Conservation (phyloP, 2,329 filamentous ascomycete species). For the Hypomyces rosellus region DNA sequence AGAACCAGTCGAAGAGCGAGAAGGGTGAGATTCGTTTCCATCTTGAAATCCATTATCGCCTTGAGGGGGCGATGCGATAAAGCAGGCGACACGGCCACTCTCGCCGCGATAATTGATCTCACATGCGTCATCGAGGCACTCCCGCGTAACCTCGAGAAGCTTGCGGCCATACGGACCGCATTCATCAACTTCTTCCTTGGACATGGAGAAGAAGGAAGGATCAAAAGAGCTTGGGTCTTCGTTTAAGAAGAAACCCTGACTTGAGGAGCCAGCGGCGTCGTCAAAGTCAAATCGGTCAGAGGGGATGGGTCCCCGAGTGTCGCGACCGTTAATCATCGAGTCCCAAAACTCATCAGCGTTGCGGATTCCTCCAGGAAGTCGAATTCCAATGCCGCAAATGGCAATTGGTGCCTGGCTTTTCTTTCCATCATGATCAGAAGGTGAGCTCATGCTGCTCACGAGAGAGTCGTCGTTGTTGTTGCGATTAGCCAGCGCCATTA, state of each 20-base stretch:
- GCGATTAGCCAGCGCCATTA: too few relatives aligned
- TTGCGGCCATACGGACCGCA: background rate
- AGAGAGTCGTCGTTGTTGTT: too few relatives aligned
- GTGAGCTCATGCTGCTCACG: too few relatives aligned
- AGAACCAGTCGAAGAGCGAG: background rate
- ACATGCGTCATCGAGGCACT: slow-evolving; percentile 2
- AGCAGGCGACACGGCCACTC: background rate
- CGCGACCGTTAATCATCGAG: background rate
- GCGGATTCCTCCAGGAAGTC: slow-evolving; percentile 5
- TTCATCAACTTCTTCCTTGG: background rate
- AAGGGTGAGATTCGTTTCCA: background rate
- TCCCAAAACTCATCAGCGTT: slow-evolving; percentile 4
- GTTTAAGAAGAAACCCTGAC: background rate
- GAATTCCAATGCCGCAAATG: slow-evolving; percentile 8
- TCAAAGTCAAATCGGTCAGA: background rate
- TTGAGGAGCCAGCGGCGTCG: background rate
- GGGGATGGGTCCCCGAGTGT: background rate
- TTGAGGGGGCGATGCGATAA: background rate
- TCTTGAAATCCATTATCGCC: background rate
- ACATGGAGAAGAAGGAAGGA: background rate
- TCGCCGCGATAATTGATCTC: slow-evolving; percentile 1
- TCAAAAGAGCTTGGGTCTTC: slow-evolving; percentile 1
- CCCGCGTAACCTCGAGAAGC: slow-evolving; percentile 4
- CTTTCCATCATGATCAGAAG: too few relatives aligned
- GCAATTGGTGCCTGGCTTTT: slow-evolving; percentile 15